Evolutionary conservation across 257 asterid genomes (phyloP), one percentile per base, ranked within the genome.

Genomic region (Coffea canephora): DNA sequence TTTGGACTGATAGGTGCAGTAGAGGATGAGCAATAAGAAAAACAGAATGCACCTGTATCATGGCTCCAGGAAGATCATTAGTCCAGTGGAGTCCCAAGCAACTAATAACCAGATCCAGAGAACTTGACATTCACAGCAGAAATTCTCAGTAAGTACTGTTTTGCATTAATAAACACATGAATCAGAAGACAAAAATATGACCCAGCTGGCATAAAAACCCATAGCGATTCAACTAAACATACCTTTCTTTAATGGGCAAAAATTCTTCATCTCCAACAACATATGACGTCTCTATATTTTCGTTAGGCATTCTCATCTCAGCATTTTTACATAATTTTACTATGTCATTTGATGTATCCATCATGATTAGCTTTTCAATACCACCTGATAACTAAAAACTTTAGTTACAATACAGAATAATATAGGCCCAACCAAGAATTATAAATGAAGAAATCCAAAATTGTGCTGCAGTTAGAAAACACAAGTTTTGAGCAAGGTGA

Each of bases 11-110:
- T 18, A 74, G n/a, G 27, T 72, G 45, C 19, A 31, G 34, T n/a
- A 25, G 25, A 48, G 19, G 61, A 54, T 54, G 61, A 54, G 61
- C 61, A 54, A 54, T 19, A 54, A 54, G 21, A 15, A 54, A 48
- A 70, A 15, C 46, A 79, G 71, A 78, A 82, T 73, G 73, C 73
- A 95, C 99, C 98, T 95, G 98, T 85, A 93, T 95, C 99, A 95
- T 92, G 80, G 98, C 96, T 80, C 99, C 99, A 79, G 96, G 98
- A 79, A 95, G 98, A 82, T 95, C 99, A 87, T 95, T 95, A 69
- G 98, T 93, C 99, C 99, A 95, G 80, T 95, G 99, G 82, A 95
- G 97, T 74, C 97, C 99, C 90, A 95, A 90, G 90, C 96, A 82
- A 87, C 98, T 91, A 80, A 93, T 89, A 82, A 95, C 86, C 85